Base-by-base conservation (phyloP, 148 eudicot species). In the Silene uniflora region DNA sequence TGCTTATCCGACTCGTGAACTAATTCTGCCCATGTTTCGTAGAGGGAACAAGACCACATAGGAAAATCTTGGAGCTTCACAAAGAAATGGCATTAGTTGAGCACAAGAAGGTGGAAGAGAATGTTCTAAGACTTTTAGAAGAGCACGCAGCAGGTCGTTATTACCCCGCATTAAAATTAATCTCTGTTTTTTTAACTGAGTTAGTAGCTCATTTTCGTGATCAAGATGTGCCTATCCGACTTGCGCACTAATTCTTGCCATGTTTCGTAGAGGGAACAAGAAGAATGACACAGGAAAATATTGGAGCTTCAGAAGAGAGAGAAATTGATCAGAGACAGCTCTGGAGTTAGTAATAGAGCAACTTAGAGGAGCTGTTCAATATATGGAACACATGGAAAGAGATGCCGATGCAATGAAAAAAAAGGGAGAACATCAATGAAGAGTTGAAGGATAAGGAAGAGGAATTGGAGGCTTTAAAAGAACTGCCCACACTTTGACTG, bases 291-390 rank as follows among this genome's bases (percentile, higher is more conserved):
- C 63, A 76, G 58, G 76, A 81, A 81, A 72, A 85, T 89, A 19
- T 81, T 90, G 13, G 86, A 80, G n/a, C 88, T 95, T 60, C 85
- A 89, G 61, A 82, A 82, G n/a, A n/a, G n/a, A n/a, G n/a, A 61
- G 83, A 91, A 56, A 88, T 89, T 55, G 97, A 89, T 73, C 81
- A 84, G 67, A 95, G 86, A 85, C 97, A 95, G 91, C 88, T 10
- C 56, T 95, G 59, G 93, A 89, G 81, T 76, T 95, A 78, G 79
- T 91, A 72, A 87, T 93, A 22, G 85, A 88, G 71, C 86, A 81
- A 27, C 23, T 93, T 82, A 87, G 72, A 72, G 98, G 97, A 9
- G 88, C 88, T 61, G 49, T 83, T 46, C 86, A 85, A 69, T 91
- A 88, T 19, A 85, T 86, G 88, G 83, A 78, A 44, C 88, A 83